Base-by-base conservation (phyloP, 2,329 filamentous ascomycete species). In the Arthrobotrys pseudoclavata region DNA sequence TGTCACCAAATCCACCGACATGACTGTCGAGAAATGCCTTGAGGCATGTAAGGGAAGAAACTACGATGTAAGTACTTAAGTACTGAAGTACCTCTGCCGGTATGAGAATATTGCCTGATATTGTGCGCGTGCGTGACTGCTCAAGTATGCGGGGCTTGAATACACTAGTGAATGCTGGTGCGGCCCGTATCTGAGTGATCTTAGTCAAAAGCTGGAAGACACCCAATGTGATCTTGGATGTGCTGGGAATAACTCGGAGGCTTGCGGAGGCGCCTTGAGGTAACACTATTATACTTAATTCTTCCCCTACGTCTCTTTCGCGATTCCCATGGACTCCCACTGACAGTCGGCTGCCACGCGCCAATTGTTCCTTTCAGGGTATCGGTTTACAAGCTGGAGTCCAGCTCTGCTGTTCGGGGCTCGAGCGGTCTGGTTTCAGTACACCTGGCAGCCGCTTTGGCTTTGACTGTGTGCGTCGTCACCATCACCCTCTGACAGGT, bases 91-190 rank as follows among this genome's bases (percentile, higher is more conserved):
- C 2, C 40, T 47, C n/a, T 22, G 42, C 4, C 40, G 15, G 7
- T 20, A 10, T 37, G 12, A 22, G n/a, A 3, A 40, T 13, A 34
- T 1, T 29, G 13, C 40, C 71, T 69, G 40, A 69, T 29, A 42
- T 26, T 50, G n/a, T n/a, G 10, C 20, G 22, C 47, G 10, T 6
- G n/a, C 15, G 50, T 12, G 5, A n/a, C 15, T 24, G 15, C 31
- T 42, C n/a, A 18, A 45, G 18, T 50, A 86, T 81, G 88, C 87
- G 2, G 88, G 88, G 1, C 81, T 89, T 47, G 87, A 89, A 83
- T 89, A 86, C 82, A 84, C 86, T 37, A 88, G 87, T 68, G 88
- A 90, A 83, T 90, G 88, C 85, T 90, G 87, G 86, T 90, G 89
- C 82, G 85, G 86, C 22, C 83, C 86, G 18, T 83, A 83, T 55